Evolutionary conservation across 176 grass and related monocot genomes (phyloP).

Genomic region (Oryza meyeriana): DNA sequence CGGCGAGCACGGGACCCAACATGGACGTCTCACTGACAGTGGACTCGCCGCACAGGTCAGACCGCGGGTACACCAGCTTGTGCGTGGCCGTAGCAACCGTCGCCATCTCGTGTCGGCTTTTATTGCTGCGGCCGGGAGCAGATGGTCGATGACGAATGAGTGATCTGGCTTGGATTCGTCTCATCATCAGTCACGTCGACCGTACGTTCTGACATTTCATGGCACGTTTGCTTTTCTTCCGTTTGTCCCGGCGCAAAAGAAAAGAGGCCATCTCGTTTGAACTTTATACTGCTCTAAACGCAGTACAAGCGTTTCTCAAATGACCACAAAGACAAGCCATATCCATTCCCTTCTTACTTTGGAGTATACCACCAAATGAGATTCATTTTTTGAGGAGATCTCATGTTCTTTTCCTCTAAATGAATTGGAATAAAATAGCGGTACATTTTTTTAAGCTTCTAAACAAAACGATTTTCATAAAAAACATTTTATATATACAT

Average conservation of each 20-base stretch:
- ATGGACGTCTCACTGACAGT: background rate
- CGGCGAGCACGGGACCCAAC: background rate
- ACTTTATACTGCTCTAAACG: accelerated
- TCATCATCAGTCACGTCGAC: background rate
- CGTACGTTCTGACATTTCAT: conserved; percentile 2
- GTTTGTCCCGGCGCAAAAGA: background rate
- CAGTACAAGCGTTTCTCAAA: too few species aligned
- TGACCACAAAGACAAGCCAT: too few species aligned
- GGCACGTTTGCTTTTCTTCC: background rate
- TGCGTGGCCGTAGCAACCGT: background rate
- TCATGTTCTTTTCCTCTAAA: too few species aligned
- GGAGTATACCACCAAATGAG: too few species aligned
- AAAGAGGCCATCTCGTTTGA: too few species aligned
- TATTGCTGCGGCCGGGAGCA: background rate
- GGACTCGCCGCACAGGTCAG: background rate
- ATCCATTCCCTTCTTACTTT: too few species aligned
- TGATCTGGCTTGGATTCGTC: conserved; percentile 17
- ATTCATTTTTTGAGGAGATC: too few species aligned
- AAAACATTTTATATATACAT: too few species aligned
- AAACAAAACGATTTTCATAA: too few species aligned
- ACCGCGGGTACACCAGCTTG: too few species aligned
- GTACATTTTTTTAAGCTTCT: too few species aligned
- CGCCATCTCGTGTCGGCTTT: background rate
- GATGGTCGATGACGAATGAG: background rate
- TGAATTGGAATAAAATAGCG: too few species aligned